Percentiles rank a stretch among this genome's conserved stretches.
Conservation (phyloP, 1,284 basidiomycete genomes). For the Leccinum subrobustum region DNA sequence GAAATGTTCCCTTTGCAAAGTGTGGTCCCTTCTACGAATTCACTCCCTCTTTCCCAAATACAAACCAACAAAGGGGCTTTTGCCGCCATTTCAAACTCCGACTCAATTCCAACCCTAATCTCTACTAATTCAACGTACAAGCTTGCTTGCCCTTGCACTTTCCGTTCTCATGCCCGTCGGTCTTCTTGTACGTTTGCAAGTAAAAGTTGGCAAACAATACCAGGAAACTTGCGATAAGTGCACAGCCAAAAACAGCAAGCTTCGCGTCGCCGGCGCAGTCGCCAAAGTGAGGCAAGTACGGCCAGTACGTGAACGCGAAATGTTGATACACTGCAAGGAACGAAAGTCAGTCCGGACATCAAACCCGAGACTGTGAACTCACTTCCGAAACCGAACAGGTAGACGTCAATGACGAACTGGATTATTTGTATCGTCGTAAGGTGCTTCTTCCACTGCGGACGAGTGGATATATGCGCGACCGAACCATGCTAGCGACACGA, state of each 20-base stretch:
- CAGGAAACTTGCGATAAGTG: constrained; percentile 84
- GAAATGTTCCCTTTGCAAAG: constrained; percentile 24
- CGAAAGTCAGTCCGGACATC: neutral
- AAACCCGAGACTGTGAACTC: constrained; percentile 37
- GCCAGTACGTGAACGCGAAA: constrained; percentile 66
- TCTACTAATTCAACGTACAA: neutral
- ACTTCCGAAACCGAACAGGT: constrained; percentile 90
- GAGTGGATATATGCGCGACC: constrained; percentile 8
- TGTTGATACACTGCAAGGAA: constrained; percentile 72
- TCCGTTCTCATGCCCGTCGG: neutral
- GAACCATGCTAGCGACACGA: neutral
- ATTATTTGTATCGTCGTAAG: constrained; percentile 93
- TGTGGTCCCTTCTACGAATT: constrained; percentile 11
- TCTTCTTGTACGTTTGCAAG: constrained; percentile 74
- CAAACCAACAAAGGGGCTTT: constrained; percentile 28
- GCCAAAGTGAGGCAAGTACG: constrained; percentile 63
- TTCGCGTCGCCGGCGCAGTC: constrained; percentile 86
- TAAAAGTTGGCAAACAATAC: constrained; percentile 90
- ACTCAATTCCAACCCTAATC: constrained; percentile 11
- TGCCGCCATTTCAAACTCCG: constrained; percentile 24
- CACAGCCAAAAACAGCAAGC: constrained; percentile 85
- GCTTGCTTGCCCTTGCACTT: neutral
- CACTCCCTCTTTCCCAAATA: constrained; percentile 24
- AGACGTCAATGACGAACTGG: constrained; percentile 90
- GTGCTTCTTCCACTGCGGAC: constrained; percentile 87